Conservation (phyloP, 2,329 filamentous ascomycete species). For the Fusarium kyushuense region DNA sequence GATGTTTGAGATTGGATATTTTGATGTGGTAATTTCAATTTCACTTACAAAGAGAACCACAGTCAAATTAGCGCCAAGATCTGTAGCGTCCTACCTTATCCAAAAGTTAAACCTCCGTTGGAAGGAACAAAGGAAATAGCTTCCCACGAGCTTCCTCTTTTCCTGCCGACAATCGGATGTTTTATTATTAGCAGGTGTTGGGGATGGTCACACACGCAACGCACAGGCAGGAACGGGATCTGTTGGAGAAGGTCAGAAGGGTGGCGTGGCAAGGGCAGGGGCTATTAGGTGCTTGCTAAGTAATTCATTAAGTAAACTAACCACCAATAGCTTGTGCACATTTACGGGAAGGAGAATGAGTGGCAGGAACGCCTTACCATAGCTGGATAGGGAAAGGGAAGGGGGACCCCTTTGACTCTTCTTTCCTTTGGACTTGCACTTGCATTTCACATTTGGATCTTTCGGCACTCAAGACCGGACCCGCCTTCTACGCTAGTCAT, state of each 20-base stretch:
- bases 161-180: constrained; percentile 31
- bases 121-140: not conserved
- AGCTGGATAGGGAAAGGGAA: constrained; percentile 3
- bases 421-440: not conserved
- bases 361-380: constrained; percentile 11
- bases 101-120: constrained; percentile 28
- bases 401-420: constrained; percentile 33
- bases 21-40: constrained; percentile 7
- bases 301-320: not conserved
- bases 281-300: constrained; percentile 7
- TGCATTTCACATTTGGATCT: constrained; percentile 24
- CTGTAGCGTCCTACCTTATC: constrained; percentile 31
- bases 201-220: constrained; percentile 18
- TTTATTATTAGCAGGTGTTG: constrained; percentile 29
- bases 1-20: not conserved
- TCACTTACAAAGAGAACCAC: constrained; percentile 4
- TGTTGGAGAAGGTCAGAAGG: constrained; percentile 32
- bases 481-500: constrained; percentile 45
- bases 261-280: constrained; percentile 7
- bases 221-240: constrained; percentile 31
- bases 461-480: constrained; percentile 40
- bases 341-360: constrained; percentile 4
- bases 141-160: constrained; percentile 8
- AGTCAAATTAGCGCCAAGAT: constrained; percentile 19
- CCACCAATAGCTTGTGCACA: not conserved